Evolutionary conservation across 305 asterid genomes (phyloP), one percentile per base, ranked within the genome.

Genomic region (Plantago lanceolata): DNA sequence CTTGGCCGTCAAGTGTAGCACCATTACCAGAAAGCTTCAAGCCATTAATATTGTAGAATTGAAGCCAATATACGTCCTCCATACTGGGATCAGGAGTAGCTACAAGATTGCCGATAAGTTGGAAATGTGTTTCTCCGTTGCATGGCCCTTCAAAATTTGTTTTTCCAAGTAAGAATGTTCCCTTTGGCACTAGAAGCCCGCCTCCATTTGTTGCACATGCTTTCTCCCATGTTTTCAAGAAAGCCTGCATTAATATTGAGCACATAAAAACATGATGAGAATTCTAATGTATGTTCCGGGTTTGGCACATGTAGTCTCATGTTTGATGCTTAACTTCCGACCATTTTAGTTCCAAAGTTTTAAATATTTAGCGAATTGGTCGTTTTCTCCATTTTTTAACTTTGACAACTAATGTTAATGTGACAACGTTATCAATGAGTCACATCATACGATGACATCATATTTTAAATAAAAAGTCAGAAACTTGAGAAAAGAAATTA

Each of bases 1-100:
- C 79, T 18, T 67, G 57, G 19, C 79, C 79, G n/a, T 75, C 70
- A 12, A 75, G 71, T 12, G 59, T 67, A 31, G 73, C 73, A 1
- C 47, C n/a, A n/a, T n/a, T 44, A 0, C 79, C 79, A 17, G 2
- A 12, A 3, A 75, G 12, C 0, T 3, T 48, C 11, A 75, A 48
- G 35, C 44, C 55, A 54, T 75, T 28, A 5, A 75, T 9, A 7
- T 59, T 2, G 31, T 7, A 16, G 50, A 67, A 71, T 9, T 31
- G 8, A 59, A 75, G 67, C 79, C 79, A 75, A 48, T 61, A 44
- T 0, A 28, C 24, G n/a, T 33, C 8, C 2, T 19, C 28, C 17
- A 17, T 19, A 4, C 40, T 1, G 45, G 65, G 64, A 24, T 29
- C 51, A 20, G 53, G 18, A 19, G 66, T 31, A 50, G 79, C 79